Base-by-base conservation (phyloP, 202 grass and related monocot species). In the Setaria viridis region DNA sequence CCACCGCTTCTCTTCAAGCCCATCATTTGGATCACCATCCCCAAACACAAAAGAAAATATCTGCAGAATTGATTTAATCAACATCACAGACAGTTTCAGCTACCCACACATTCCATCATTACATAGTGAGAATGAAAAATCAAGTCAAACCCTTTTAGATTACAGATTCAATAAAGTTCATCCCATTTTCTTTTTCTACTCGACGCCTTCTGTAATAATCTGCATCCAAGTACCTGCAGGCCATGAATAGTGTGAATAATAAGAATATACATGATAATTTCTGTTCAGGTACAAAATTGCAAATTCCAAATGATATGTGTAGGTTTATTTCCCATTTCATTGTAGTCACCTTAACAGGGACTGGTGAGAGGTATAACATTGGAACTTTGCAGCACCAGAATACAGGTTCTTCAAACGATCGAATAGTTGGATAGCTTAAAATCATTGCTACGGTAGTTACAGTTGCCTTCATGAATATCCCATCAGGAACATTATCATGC, bases 101-200 rank as follows among this genome's bases (percentile, higher is more conserved):
- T 5, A 89, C 62, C 46, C 30, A 85, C 13, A 74, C 63, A 56
- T 67, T 47, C 6, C 25, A 81, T 41, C 25, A 63, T 67, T 69
- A 65, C 75, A 60, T 20, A 64, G 50, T 73, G 57, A 46, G 83
- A 89, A 91, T 82, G 46, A 94, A 94, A 20, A 88, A 91, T 90
- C 83, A 92, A 94, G 72, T 90, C 90, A 99, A 96, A 92, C 91
- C 90, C 87, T 92, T 91, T 95, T 81, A 89, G 70, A 94, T 98
- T 98, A 99, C 96, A 96, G 96, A 99, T 99, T 99, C 96, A 94
- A 99, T 95, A 86, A 99, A 99, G 86, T 95, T 96, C 90, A 94
- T 96, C 74, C 90, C 84, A 9, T 92, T 81, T 39, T 94, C 68
- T 43, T 85, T 92, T 80, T 91, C 89, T 63, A 86, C 86, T 83